phyloP scores from a whole-genome alignment of 1,284 basidiomycete genomes.

The Malassezia restricta region DNA sequence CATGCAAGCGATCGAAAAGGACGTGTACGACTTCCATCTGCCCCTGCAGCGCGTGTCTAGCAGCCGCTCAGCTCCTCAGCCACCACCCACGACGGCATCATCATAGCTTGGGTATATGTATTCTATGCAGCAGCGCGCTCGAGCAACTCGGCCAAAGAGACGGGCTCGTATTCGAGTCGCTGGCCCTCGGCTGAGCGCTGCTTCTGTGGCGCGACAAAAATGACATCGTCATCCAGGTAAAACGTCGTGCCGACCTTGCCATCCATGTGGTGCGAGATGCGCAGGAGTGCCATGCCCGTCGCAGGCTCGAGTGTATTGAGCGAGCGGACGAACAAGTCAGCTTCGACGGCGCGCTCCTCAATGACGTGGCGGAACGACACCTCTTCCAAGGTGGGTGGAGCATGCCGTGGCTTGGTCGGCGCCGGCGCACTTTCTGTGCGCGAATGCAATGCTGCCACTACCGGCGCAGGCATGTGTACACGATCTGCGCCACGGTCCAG shows the following conservation, averaged over 20 bases:
- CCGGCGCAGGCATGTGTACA: conserved; percentile 50
- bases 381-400: conserved; percentile 18
- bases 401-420: neutral
- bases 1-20: conserved; percentile 22
- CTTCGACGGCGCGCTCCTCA: conserved; percentile 67
- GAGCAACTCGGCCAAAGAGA: conserved; percentile 4
- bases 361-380: conserved; percentile 75
- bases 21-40: conserved; percentile 27
- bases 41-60: conserved; percentile 6
- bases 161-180: conserved; percentile 9
- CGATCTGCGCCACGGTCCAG: conserved; percentile 54
- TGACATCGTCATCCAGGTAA: conserved; percentile 69
- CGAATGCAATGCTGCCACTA: conserved; percentile 48
- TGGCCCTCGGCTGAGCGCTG: neutral
- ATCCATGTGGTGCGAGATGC: conserved; percentile 63
- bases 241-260: conserved; percentile 72
- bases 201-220: conserved; percentile 9
- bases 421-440: neutral
- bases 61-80: neutral
- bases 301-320: conserved; percentile 66
- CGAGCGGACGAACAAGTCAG: conserved; percentile 78
- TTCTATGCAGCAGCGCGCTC: neutral
- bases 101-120: neutral
- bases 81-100: neutral
- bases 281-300: conserved; percentile 70